phyloP scores from a whole-genome alignment of 345 rosid genomes.

The Eucalyptus curtisii region DNA sequence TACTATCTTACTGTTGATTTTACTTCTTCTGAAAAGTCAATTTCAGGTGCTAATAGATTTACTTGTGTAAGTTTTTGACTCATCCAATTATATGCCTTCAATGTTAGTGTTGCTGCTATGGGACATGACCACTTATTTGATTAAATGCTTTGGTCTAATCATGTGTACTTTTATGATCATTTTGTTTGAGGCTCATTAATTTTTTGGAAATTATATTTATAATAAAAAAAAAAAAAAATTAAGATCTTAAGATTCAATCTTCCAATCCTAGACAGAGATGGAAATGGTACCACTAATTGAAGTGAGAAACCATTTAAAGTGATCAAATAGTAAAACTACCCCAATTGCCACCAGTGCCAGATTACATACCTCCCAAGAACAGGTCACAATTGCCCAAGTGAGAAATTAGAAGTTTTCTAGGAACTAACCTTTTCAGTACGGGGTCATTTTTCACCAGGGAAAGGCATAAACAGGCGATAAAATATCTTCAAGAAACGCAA shows the following conservation, averaged over 20 bases:
- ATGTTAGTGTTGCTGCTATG: not conserved
- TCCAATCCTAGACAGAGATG: not conserved
- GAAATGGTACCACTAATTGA: not conserved
- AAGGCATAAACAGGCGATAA: not conserved
- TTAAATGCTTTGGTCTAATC: not conserved
- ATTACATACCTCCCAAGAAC: not conserved
- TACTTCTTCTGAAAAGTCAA: not conserved
- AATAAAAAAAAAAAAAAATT: not conserved
- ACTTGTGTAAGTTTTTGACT: not conserved
- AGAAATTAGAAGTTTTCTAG: not conserved
- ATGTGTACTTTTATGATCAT: not conserved
- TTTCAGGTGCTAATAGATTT: not conserved
- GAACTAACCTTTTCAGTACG: not conserved
- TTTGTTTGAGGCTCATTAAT: not conserved
- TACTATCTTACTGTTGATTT: not conserved
- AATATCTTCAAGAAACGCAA: not conserved
- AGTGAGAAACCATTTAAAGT: not conserved
- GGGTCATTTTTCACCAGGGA: not conserved
- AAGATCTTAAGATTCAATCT: not conserved
- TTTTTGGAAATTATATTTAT: not conserved
- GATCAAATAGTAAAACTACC: not conserved
- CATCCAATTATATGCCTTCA: not conserved
- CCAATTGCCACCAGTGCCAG: not conserved
- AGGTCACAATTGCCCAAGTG: not conserved
- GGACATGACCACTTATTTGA: not conserved